These are phyloP conservation scores for Botrytis hyacinthi DNA, from an alignment of 2,329 filamentous ascomycete genomes.

Conservation along the genomic window DNA sequence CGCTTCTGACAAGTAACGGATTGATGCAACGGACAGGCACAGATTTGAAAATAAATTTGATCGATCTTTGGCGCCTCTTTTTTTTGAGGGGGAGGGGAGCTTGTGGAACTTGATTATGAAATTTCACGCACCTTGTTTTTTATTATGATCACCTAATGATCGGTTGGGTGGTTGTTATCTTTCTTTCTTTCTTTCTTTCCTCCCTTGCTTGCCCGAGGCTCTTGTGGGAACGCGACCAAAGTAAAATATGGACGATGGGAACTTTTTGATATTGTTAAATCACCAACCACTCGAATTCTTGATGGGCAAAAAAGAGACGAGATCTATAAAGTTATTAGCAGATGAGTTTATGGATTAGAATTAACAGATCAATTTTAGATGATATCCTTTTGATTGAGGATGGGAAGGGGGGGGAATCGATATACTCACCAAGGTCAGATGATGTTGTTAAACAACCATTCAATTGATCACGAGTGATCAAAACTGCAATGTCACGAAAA, in stretches of 20 bases:
- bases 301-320: neutral
- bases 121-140: slow-evolving; percentile 18
- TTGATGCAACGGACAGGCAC: slow-evolving; percentile 18
- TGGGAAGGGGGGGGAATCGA: neutral
- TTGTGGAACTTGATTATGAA: slow-evolving; percentile 18
- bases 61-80: slow-evolving; percentile 11
- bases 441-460: neutral
- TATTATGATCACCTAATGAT: neutral
- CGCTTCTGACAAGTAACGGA: slow-evolving; percentile 17
- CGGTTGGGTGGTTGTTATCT: neutral
- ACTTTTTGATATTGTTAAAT: slow-evolving; percentile 5
- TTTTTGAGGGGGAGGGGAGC: neutral
- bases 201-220: neutral
- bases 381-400: neutral
- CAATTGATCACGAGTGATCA: slow-evolving; percentile 10
- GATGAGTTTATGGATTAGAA: neutral
- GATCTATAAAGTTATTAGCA: slow-evolving; percentile 7
- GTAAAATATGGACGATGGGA: neutral
- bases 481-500: slow-evolving; percentile 10
- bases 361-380: neutral
- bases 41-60: slow-evolving; percentile 16
- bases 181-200: neutral
- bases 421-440: slow-evolving; percentile 9
- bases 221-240: slow-evolving; percentile 1
- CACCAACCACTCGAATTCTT: neutral